Evolutionary conservation across 352 stramenopile species (phyloP).

Genomic region (Globisporangium irregulare): DNA sequence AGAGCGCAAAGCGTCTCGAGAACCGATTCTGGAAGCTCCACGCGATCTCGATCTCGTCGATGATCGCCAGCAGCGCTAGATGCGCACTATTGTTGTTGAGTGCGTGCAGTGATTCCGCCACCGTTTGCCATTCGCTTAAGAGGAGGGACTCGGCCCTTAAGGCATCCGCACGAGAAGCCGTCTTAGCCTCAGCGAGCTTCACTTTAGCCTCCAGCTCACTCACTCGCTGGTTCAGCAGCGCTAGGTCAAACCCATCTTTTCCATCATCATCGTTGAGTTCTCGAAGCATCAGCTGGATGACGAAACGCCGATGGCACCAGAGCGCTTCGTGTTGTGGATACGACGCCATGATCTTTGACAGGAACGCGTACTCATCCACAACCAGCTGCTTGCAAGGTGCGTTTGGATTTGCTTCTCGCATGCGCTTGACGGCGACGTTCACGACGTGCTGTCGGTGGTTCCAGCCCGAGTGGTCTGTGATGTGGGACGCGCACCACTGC

Average conservation of each 20-base stretch:
- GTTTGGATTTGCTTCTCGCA: not conserved
- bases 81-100: not conserved
- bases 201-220: conserved; percentile 14
- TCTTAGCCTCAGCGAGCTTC: not conserved
- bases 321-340: conserved; percentile 64
- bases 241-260: not conserved
- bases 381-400: conserved; percentile 19
- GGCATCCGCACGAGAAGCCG: not conserved
- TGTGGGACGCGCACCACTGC: conserved; percentile 59
- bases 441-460: conserved; percentile 73
- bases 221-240: conserved; percentile 3
- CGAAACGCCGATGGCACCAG: conserved; percentile 77
- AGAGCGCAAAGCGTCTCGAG: conserved; percentile 48
- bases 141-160: not conserved
- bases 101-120: not conserved
- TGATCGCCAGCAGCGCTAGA: conserved; percentile 15
- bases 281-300: conserved; percentile 45
- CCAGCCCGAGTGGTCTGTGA: conserved; percentile 79
- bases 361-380: conserved; percentile 43
- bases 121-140: not conserved
- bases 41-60: conserved; percentile 39
- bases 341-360: conserved; percentile 43
- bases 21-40: conserved; percentile 43
- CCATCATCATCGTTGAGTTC: not conserved
- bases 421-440: conserved; percentile 24